Evolutionary conservation across 2,329 filamentous ascomycete genomes (phyloP).

Genomic region (Blumeria hordei): DNA sequence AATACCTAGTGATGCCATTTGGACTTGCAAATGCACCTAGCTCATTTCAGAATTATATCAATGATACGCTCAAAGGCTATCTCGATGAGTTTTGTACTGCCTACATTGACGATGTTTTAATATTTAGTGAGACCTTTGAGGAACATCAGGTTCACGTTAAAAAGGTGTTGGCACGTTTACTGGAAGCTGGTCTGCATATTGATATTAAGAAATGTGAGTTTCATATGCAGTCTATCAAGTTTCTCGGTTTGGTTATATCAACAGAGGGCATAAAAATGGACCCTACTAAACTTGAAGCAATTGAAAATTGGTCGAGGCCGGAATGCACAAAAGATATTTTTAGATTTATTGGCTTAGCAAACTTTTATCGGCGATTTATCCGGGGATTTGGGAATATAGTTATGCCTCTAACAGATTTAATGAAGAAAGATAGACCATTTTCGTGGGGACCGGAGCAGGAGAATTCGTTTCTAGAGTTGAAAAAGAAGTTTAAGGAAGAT

Average conservation of each 20-base stretch:
- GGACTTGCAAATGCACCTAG: conserved; percentile 1
- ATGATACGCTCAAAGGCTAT: neutral
- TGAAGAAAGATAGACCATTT: too few relatives aligned
- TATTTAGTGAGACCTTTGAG: conserved; percentile 2
- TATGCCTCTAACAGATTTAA: too few relatives aligned
- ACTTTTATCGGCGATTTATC: neutral
- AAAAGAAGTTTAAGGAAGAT: too few relatives aligned
- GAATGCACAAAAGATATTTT: neutral
- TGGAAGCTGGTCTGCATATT: neutral
- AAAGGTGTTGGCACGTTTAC: neutral
- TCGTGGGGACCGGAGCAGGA: too few relatives aligned
- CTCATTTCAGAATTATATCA: conserved; percentile 1
- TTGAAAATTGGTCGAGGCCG: neutral
- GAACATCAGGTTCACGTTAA: neutral
- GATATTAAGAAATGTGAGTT: conserved; percentile 1
- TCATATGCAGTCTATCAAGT: neutral
- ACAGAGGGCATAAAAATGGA: neutral
- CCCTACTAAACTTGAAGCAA: neutral
- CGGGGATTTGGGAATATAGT: neutral
- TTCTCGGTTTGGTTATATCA: neutral
- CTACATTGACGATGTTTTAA: neutral
- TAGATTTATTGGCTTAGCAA: neutral
- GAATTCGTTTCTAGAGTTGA: too few relatives aligned
- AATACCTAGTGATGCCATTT: conserved; percentile 1
- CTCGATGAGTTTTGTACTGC: neutral